Conservation (phyloP, 805 yeast species). For the Yamadazyma laniorum region DNA sequence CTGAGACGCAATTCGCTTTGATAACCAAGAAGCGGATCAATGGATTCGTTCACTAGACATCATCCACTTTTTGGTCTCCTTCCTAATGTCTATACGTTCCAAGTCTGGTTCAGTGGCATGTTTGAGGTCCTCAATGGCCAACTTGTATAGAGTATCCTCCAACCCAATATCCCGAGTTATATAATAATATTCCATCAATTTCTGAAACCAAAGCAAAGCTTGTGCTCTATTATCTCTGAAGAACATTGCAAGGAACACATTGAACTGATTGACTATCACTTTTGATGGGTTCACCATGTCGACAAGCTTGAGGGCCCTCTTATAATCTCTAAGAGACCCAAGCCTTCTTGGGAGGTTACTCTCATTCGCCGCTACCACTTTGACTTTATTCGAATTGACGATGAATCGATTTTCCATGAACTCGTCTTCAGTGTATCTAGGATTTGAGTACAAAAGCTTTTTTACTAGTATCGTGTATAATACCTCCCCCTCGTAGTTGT, state of each 20-base stretch:
- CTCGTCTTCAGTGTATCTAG: slow-evolving; percentile 1
- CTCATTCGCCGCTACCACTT: slow-evolving; percentile 12
- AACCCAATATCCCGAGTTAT: not conserved
- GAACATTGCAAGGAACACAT: slow-evolving; percentile 7
- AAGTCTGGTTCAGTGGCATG: not conserved
- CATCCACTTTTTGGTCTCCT: not conserved
- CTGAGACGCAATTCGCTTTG: slow-evolving; percentile 49
- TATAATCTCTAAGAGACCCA: not conserved
- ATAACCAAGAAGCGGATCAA: slow-evolving; percentile 1
- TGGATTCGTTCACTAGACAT: slow-evolving; percentile 6
- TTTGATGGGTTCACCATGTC: not conserved
- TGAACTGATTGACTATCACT: slow-evolving; percentile 8
- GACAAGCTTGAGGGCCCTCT: not conserved
- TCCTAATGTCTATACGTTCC: not conserved
- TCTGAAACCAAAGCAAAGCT: slow-evolving; percentile 4
- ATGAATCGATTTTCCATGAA: slow-evolving; percentile 5
- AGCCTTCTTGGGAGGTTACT: slow-evolving; percentile 8
- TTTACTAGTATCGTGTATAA: slow-evolving; percentile 14
- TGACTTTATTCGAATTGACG: slow-evolving; percentile 10
- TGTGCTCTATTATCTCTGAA: slow-evolving; percentile 4
- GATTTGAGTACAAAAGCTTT: slow-evolving; percentile 1
- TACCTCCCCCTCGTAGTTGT: slow-evolving; percentile 15
- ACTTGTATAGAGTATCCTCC: slow-evolving; percentile 4
- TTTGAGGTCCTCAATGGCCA: slow-evolving; percentile 2
- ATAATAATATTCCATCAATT: slow-evolving; percentile 6